These are phyloP conservation scores for Mortierella antarctica DNA, from an alignment of 192 early-diverging fungal genomes.

Conservation along the genomic window DNA sequence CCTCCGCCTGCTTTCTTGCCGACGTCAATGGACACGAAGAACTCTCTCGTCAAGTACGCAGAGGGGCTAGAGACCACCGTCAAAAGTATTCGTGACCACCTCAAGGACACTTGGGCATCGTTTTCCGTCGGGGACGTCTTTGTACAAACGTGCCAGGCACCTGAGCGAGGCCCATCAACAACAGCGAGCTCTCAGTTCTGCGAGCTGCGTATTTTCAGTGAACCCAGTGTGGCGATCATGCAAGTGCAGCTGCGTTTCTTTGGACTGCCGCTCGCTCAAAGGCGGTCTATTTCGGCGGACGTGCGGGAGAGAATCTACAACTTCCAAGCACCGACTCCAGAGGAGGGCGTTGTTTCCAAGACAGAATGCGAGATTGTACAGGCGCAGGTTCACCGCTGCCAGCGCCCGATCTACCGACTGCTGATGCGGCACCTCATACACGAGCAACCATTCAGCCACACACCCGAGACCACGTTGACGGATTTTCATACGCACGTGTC, in stretches of 20 bases:
- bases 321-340: slow-evolving; percentile 13
- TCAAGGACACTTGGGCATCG: slow-evolving; percentile 39
- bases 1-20: slow-evolving; percentile 42
- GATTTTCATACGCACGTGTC: slow-evolving; percentile 42
- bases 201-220: slow-evolving; percentile 44
- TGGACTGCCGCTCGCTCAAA: slow-evolving; percentile 15
- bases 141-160: slow-evolving; percentile 34
- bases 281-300: slow-evolving; percentile 9
- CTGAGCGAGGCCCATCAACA: slow-evolving; percentile 12
- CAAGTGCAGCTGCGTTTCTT: slow-evolving; percentile 37
- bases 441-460: slow-evolving; percentile 24
- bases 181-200: slow-evolving; percentile 44
- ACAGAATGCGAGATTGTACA: slow-evolving; percentile 15
- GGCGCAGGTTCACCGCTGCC: slow-evolving; percentile 23
- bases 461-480: slow-evolving; percentile 13
- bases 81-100: slow-evolving; percentile 16
- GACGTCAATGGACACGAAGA: slow-evolving; percentile 37
- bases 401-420: slow-evolving; percentile 55
- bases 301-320: slow-evolving; percentile 13
- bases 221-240: slow-evolving; percentile 34
- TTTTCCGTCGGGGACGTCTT: slow-evolving; percentile 41
- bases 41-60: slow-evolving; percentile 36
- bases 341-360: slow-evolving; percentile 4
- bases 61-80: slow-evolving; percentile 28
- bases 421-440: slow-evolving; percentile 59